Conservation (phyloP, 176 grass and related monocot genomes). For the Oropetium thomaeum region DNA sequence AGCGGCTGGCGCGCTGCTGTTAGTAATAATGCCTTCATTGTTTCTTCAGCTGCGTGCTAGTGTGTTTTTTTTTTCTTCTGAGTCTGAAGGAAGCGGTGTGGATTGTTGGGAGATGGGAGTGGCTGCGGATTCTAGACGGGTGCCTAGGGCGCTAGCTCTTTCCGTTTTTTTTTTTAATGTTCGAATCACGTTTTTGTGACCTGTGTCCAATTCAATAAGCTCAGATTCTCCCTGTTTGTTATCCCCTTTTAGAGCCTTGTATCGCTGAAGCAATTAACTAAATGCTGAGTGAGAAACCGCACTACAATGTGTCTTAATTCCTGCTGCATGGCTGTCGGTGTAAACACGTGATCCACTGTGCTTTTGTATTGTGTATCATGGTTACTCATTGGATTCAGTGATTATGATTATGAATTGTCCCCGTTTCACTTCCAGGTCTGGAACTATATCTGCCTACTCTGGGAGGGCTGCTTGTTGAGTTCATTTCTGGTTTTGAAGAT, state of each 20-base stretch:
- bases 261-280: neutral
- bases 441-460: neutral
- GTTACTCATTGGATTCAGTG: neutral
- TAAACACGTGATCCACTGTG: conserved; percentile 5
- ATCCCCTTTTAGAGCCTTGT: neutral
- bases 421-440: conserved; percentile 28
- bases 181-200: neutral
- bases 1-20: neutral
- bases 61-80: neutral
- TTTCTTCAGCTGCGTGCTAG: conserved; percentile 23
- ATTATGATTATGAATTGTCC: conserved; percentile 27
- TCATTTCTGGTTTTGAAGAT: conserved; percentile 25
- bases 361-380: neutral
- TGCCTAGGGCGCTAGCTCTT: neutral
- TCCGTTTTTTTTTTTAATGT: conserved; percentile 5
- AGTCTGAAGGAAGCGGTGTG: neutral
- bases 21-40: neutral
- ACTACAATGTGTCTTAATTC: neutral
- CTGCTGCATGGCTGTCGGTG: neutral
- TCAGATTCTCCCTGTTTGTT: neutral
- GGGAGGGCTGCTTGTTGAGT: conserved; percentile 14
- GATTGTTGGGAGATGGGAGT: neutral
- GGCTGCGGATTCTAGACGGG: conserved; percentile 14
- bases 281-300: neutral
- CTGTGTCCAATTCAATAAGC: neutral